Percentiles rank a stretch among this genome's conserved stretches.
Evolutionary conservation across 768 basidiomycete species (phyloP).

Genomic region (Suillus placidus): DNA sequence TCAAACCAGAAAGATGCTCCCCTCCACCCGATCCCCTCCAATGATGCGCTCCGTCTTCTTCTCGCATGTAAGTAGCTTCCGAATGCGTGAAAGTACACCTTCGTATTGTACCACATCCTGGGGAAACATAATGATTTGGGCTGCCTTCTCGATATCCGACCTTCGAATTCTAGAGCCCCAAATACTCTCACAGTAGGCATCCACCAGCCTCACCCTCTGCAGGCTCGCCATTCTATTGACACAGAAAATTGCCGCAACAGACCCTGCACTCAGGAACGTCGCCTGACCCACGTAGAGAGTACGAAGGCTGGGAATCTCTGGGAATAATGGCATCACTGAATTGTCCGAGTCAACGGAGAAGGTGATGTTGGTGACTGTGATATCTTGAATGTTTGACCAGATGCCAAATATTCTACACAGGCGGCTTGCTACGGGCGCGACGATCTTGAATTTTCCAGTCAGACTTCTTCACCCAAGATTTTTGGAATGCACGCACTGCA

Average conservation of each 20-base stretch:
- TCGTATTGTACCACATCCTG: conserved; percentile 16
- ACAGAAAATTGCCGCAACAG: conserved; percentile 42
- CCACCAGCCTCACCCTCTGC: conserved; percentile 46
- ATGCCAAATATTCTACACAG: conserved; percentile 31
- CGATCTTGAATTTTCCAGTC: conserved; percentile 22
- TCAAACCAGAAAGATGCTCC: conserved; percentile 24
- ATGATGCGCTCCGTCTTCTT: conserved; percentile 54
- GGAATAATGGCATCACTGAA: conserved; percentile 33
- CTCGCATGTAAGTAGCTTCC: conserved; percentile 49
- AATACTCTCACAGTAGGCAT: conserved; percentile 57
- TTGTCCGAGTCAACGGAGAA: conserved; percentile 31
- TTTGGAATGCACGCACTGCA: conserved; percentile 44
- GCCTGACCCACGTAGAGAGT: conserved; percentile 54
- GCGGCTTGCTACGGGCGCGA: conserved; percentile 24
- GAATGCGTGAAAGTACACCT: conserved; percentile 37
- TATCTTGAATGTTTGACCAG: conserved; percentile 48
- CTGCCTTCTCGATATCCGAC: conserved; percentile 48
- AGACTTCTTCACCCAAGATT: neutral
- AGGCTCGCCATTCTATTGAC: conserved; percentile 29
- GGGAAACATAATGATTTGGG: conserved; percentile 8
- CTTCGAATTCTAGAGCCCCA: conserved; percentile 58
- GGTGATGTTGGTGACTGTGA: conserved; percentile 51
- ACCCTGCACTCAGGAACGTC: conserved; percentile 45
- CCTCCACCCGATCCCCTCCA: conserved; percentile 52
- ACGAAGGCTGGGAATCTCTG: conserved; percentile 41